Percentiles rank a stretch among this genome's conserved stretches.
phyloP scores from a whole-genome alignment of 129 eudicot genomes.

The Centella asiatica region DNA sequence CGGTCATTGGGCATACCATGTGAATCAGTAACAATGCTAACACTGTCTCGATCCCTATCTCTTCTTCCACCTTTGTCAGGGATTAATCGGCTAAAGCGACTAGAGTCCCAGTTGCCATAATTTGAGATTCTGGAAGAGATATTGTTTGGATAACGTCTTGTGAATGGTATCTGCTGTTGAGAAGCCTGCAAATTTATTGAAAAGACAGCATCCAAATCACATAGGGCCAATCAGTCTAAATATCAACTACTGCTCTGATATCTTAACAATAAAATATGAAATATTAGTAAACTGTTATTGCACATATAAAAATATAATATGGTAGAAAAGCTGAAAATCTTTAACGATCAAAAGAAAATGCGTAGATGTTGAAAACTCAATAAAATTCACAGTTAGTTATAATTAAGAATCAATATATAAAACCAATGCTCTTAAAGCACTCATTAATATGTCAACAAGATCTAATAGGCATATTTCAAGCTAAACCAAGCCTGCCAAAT shows the following conservation, averaged over 20 bases:
- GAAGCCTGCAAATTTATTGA: constrained; percentile 28
- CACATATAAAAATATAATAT: not conserved
- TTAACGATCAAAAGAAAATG: too few species aligned
- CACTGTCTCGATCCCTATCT: constrained; percentile 50
- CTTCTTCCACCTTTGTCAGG: constrained; percentile 51
- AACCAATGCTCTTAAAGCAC: too few species aligned
- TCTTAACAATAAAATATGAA: not conserved
- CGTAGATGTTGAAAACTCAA: too few species aligned
- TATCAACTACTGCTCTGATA: too few species aligned
- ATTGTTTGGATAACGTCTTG: constrained; percentile 45
- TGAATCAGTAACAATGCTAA: constrained; percentile 28
- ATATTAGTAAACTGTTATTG: too few species aligned
- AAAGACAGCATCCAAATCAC: not conserved
- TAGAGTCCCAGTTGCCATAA: constrained; percentile 40
- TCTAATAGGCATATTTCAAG: too few species aligned
- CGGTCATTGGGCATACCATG: constrained; percentile 60
- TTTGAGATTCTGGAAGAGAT: constrained; percentile 43
- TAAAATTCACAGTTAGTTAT: too few species aligned
- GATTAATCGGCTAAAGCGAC: constrained; percentile 33
- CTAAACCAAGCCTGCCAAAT: too few species aligned
- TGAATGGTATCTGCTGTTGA: constrained; percentile 52
- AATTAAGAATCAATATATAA: too few species aligned
- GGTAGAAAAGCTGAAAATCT: too few species aligned
- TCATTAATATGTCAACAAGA: too few species aligned
- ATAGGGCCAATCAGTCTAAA: not conserved